Percentiles rank a stretch among this genome's conserved stretches.
phyloP scores from a whole-genome alignment of 768 basidiomycete genomes.

The Agrocybe chaxingu region DNA sequence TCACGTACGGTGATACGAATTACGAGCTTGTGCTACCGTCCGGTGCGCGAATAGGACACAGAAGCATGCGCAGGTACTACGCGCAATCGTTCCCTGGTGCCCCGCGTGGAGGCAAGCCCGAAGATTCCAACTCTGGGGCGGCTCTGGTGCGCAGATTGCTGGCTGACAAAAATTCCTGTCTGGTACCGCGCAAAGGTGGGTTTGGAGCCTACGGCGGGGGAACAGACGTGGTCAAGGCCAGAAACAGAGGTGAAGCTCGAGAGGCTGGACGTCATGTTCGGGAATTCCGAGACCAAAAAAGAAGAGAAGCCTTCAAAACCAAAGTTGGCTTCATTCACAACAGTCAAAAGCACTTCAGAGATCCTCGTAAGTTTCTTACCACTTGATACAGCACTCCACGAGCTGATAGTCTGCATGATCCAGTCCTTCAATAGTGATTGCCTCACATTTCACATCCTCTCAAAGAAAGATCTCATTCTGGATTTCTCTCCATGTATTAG shows the following conservation, averaged over 20 bases:
- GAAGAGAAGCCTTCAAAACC: conserved; percentile 82
- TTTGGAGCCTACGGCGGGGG: conserved; percentile 85
- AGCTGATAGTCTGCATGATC: conserved; percentile 4
- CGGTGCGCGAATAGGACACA: conserved; percentile 89
- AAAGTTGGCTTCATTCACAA: conserved; percentile 78
- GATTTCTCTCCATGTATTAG: conserved; percentile 4
- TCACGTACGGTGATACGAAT: conserved; percentile 76
- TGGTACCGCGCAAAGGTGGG: conserved; percentile 83
- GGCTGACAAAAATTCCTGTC: conserved; percentile 77
- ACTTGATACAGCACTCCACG: not conserved
- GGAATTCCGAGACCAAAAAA: conserved; percentile 78
- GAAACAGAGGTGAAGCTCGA: conserved; percentile 92
- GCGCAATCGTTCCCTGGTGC: conserved; percentile 67
- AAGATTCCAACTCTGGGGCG: conserved; percentile 70
- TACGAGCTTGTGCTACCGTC: conserved; percentile 93
- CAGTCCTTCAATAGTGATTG: conserved; percentile 27
- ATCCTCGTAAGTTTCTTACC: conserved; percentile 53
- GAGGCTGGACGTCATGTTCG: conserved; percentile 86
- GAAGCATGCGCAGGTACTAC: conserved; percentile 83
- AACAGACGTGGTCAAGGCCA: conserved; percentile 80
- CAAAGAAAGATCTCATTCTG: not conserved
- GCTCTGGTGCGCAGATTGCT: conserved; percentile 76
- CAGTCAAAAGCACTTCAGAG: conserved; percentile 84
- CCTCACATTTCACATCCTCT: not conserved
- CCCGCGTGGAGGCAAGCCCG: conserved; percentile 36